Conservation (phyloP, 805 yeast species). For the Zygotorulaspora danielsina region DNA sequence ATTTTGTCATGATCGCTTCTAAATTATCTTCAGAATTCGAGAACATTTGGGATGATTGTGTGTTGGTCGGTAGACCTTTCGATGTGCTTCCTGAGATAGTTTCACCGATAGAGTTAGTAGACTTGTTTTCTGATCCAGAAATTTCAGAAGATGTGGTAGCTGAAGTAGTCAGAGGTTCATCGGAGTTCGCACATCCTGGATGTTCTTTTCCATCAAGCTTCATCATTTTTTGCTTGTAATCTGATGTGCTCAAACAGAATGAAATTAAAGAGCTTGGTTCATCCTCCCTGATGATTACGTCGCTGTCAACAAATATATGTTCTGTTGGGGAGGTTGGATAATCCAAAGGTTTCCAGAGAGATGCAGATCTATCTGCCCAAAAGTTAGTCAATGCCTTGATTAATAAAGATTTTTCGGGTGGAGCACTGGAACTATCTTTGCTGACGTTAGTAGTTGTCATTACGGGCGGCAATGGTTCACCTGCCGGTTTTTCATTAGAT, state of each 20-base stretch:
- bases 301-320: conserved; percentile 90
- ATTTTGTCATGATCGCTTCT: conserved; percentile 71
- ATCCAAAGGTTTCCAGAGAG: conserved; percentile 87
- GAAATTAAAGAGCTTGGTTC: conserved; percentile 95
- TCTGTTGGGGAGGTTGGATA: conserved; percentile 77
- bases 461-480: conserved; percentile 23
- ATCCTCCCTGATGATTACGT: conserved; percentile 89
- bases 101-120: conserved; percentile 5
- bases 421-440: conserved; percentile 33
- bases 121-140: conserved; percentile 7
- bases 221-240: conserved; percentile 64
- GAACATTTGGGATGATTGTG: conserved; percentile 4
- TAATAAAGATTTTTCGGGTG: conserved; percentile 68
- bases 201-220: conserved; percentile 24
- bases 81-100: conserved; percentile 1
- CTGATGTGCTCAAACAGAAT: conserved; percentile 81
- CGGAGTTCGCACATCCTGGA: conserved; percentile 5
- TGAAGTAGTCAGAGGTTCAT: conserved; percentile 6
- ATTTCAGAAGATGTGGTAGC: conserved; percentile 7
- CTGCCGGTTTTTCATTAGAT: conserved; percentile 7
- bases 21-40: conserved; percentile 31
- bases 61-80: conserved; percentile 3
- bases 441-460: conserved; percentile 20
- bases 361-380: conserved; percentile 97
- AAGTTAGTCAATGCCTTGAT: conserved; percentile 81